phyloP scores from a whole-genome alignment of 371 early-diverging fungal species.

The Mortierella sp. region DNA sequence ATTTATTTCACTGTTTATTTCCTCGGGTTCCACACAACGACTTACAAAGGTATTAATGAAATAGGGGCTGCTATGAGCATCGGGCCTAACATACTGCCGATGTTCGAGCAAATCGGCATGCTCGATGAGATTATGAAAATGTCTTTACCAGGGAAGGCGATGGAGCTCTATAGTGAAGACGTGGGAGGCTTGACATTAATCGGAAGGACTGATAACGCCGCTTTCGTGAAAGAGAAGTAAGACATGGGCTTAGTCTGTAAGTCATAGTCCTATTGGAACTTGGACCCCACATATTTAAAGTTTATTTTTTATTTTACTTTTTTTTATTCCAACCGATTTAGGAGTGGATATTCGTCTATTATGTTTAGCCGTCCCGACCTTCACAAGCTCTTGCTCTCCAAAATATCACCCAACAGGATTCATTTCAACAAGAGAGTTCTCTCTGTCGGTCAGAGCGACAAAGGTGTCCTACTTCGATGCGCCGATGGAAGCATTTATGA shows the following conservation, averaged over 20 bases:
- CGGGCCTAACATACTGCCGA: conserved; percentile 18
- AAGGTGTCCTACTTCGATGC: conserved; percentile 23
- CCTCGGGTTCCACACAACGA: not conserved
- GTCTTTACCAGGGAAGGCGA: conserved; percentile 12
- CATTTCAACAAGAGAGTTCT: conserved; percentile 20
- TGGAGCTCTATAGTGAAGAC: conserved; percentile 27
- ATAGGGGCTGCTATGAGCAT: conserved; percentile 29
- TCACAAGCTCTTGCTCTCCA: conserved; percentile 21
- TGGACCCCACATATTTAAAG: not conserved
- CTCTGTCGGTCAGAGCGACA: conserved; percentile 21
- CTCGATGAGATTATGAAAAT: conserved; percentile 24
- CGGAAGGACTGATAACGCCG: conserved; percentile 8
- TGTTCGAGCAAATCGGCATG: conserved; percentile 35
- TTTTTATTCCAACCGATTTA: not conserved
- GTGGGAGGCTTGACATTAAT: conserved; percentile 25
- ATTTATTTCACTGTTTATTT: not conserved
- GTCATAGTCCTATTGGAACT: not conserved
- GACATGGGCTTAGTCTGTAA: not conserved
- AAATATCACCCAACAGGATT: conserved; percentile 6
- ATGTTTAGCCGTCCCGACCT: conserved; percentile 33
- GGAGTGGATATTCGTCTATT: conserved; percentile 18
- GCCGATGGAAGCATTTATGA: conserved; percentile 19
- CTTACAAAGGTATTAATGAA: not conserved
- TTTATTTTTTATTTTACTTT: not conserved
- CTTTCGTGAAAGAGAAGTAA: conserved; percentile 17